These are phyloP conservation scores for Otatea glauca DNA, from an alignment of 176 grass and related monocot species.

Conservation along the genomic window DNA sequence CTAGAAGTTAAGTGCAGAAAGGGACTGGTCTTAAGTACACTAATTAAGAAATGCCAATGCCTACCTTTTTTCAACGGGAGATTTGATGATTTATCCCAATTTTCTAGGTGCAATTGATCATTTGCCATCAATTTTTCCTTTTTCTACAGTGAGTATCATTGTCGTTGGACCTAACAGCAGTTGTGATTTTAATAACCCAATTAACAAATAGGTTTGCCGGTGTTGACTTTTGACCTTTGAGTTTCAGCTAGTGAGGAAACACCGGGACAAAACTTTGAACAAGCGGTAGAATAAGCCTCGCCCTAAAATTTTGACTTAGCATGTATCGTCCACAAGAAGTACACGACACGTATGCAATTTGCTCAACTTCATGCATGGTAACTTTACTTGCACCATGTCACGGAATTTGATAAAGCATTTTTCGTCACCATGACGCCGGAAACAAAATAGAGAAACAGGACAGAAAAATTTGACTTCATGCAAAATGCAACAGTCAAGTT, in stretches of 20 bases:
- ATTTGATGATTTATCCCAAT: no score
- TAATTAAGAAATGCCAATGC: not conserved
- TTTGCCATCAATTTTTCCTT: no score
- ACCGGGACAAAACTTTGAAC: not conserved
- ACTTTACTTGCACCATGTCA: not conserved
- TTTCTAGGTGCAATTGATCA: no score
- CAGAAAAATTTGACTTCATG: no score
- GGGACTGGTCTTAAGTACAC: not conserved
- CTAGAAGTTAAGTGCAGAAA: not conserved
- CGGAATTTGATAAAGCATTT: not conserved
- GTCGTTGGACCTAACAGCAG: conserved; percentile 41
- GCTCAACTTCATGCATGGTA: not conserved
- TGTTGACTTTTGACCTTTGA: conserved; percentile 23
- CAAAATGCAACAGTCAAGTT: no score
- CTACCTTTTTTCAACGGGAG: not conserved
- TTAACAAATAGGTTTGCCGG: not conserved
- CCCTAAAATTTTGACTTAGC: not conserved
- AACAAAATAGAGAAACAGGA: no score
- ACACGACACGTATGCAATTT: not conserved
- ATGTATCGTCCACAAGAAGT: no score
- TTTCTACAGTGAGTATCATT: not conserved
- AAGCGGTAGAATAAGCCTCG: not conserved
- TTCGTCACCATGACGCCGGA: no score
- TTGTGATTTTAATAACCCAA: not conserved
- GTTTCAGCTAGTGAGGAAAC: conserved; percentile 15